Conservation (phyloP, 2,329 filamentous ascomycete genomes). For the Plectosphaerella cucumerina region DNA sequence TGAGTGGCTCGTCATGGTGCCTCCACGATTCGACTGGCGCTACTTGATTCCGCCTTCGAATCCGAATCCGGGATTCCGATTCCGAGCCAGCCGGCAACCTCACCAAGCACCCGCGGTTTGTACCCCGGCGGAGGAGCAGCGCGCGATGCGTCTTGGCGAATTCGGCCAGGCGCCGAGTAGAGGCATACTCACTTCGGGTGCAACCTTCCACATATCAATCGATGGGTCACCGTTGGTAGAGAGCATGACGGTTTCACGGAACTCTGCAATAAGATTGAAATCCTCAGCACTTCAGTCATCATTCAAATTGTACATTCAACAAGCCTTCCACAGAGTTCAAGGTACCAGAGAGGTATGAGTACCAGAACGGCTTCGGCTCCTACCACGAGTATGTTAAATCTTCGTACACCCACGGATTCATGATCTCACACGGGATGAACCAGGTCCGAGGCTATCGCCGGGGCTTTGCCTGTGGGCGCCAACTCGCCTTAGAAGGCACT, state of each 20-base stretch:
- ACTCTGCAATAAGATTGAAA: too few species aligned
- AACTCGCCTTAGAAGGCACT: conserved; percentile 70
- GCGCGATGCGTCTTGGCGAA: too few species aligned
- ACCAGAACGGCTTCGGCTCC: conserved; percentile 65
- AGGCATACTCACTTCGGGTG: not conserved
- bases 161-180: too few species aligned
- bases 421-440: conserved; percentile 6
- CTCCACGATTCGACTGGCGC: not conserved
- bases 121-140: too few species aligned
- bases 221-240: not conserved
- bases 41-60: not conserved
- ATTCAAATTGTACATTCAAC: not conserved
- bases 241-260: not conserved
- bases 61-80: not conserved
- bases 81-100: not conserved
- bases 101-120: not conserved
- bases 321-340: conserved; percentile 31
- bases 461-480: conserved; percentile 60
- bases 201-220: not conserved
- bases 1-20: not conserved
- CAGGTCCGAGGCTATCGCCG: conserved; percentile 62
- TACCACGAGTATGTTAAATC: conserved; percentile 58
- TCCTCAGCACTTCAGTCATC: too few species aligned
- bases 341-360: conserved; percentile 46
- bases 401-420: not conserved